Conservation (phyloP, 176 grass and related monocot genomes). For the Zoysia pacifica region DNA sequence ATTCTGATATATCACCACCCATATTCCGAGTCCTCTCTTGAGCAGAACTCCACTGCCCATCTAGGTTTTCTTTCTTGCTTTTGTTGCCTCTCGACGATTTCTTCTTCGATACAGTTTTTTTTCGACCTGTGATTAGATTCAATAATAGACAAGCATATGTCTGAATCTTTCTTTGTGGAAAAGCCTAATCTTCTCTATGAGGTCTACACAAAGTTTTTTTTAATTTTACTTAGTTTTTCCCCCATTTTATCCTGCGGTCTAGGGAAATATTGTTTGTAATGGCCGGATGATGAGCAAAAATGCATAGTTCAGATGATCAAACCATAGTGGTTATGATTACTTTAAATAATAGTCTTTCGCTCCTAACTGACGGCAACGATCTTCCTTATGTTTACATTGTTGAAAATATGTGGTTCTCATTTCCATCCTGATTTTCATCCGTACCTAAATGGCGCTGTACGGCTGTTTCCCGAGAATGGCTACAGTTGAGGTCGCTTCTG, state of each 20-base stretch:
- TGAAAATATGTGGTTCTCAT: no score
- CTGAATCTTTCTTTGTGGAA: constrained; percentile 68
- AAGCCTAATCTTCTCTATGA: constrained; percentile 96
- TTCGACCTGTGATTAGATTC: constrained; percentile 54
- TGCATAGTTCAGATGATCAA: constrained; percentile 99
- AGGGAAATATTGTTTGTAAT: background rate
- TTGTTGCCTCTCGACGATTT: background rate
- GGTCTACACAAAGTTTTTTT: background rate
- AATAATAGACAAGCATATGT: constrained; percentile 89
- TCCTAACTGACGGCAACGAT: constrained; percentile 74
- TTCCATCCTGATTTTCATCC: no score
- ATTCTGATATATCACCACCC: constrained; percentile 99
- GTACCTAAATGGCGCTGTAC: no score
- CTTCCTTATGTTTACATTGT: no score
- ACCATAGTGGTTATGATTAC: constrained; percentile 69
- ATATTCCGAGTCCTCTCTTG: constrained; percentile 79
- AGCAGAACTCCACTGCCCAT: background rate
- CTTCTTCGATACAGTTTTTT: background rate
- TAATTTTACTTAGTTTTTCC: fast-evolving
- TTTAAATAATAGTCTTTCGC: constrained; percentile 70
- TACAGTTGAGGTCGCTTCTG: no score
- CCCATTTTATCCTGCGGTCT: no score
- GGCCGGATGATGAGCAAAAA: constrained; percentile 65
- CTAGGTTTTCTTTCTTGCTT: no score
- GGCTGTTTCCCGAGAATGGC: no score